Conservation (phyloP, 2,329 filamentous ascomycete genomes). For the Podosphaera xanthii region DNA sequence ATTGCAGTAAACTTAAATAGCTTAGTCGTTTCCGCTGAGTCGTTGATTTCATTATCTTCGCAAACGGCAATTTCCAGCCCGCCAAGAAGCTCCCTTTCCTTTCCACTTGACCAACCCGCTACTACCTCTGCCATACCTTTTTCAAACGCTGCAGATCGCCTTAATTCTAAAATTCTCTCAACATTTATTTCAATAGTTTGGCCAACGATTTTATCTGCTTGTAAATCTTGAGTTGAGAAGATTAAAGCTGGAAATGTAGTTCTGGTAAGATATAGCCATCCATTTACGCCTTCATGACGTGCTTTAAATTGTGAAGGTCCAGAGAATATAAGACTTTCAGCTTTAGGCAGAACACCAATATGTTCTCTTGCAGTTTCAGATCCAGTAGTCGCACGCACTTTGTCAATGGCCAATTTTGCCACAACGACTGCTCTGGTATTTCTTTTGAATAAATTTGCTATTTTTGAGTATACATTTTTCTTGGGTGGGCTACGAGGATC, state of each 20-base stretch:
- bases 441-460: slow-evolving; percentile 45
- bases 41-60: background rate
- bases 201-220: background rate
- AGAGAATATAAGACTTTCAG: slow-evolving; percentile 22
- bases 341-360: slow-evolving; percentile 36
- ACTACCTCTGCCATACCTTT: slow-evolving; percentile 65
- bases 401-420: slow-evolving; percentile 48
- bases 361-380: slow-evolving; percentile 40
- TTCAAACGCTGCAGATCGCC: slow-evolving; percentile 47
- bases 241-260: background rate
- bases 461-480: slow-evolving; percentile 17
- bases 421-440: slow-evolving; percentile 41
- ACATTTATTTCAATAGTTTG: background rate
- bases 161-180: slow-evolving; percentile 35
- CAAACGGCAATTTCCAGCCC: slow-evolving; percentile 26
- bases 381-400: slow-evolving; percentile 32
- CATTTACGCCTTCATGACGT: slow-evolving; percentile 36
- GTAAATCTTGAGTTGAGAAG: background rate
- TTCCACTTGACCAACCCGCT: slow-evolving; percentile 44
- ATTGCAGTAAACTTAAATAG: slow-evolving; percentile 43
- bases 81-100: slow-evolving; percentile 44
- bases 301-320: slow-evolving; percentile 57
- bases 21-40: slow-evolving; percentile 27
- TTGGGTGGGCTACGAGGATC: slow-evolving; percentile 4
- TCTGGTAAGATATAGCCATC: background rate